Conservation (phyloP, 352 stramenopile species). For the Phytophthora tentaculata region DNA sequence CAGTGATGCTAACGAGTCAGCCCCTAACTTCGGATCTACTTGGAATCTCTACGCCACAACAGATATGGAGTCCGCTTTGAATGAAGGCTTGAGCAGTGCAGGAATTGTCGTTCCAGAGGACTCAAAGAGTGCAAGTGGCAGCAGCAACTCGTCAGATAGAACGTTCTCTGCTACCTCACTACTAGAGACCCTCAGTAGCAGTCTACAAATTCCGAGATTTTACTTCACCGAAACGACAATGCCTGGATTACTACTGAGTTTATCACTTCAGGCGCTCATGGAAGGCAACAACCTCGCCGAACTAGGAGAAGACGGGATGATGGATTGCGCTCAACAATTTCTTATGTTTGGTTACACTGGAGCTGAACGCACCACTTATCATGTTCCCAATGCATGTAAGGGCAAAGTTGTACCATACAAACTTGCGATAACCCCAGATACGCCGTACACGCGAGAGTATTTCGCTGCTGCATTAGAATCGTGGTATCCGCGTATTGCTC, state of each 20-base stretch:
- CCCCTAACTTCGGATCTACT: slow-evolving; percentile 33
- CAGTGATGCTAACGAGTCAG: slow-evolving; percentile 40
- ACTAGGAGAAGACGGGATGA: slow-evolving; percentile 42
- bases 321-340: slow-evolving; percentile 57
- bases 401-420: slow-evolving; percentile 74
- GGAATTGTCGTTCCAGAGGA: slow-evolving; percentile 23
- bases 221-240: slow-evolving; percentile 78
- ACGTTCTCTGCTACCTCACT: slow-evolving; percentile 19
- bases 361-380: slow-evolving; percentile 37
- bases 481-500: slow-evolving; percentile 67
- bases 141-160: slow-evolving; percentile 9
- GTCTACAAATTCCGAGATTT: slow-evolving; percentile 53
- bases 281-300: slow-evolving; percentile 56
- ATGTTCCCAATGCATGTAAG: slow-evolving; percentile 51
- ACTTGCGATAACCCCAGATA: slow-evolving; percentile 76
- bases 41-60: slow-evolving; percentile 55
- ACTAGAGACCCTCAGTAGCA: slow-evolving; percentile 29
- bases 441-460: slow-evolving; percentile 69
- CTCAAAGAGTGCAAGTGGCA: slow-evolving; percentile 6
- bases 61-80: slow-evolving; percentile 17
- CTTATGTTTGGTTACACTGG: slow-evolving; percentile 60
- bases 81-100: slow-evolving; percentile 29
- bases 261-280: slow-evolving; percentile 53
- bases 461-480: slow-evolving; percentile 46
- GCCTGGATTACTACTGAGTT: slow-evolving; percentile 58